Conservation (phyloP, 2,329 filamentous ascomycete species). For the Diaporthe helianthi region DNA sequence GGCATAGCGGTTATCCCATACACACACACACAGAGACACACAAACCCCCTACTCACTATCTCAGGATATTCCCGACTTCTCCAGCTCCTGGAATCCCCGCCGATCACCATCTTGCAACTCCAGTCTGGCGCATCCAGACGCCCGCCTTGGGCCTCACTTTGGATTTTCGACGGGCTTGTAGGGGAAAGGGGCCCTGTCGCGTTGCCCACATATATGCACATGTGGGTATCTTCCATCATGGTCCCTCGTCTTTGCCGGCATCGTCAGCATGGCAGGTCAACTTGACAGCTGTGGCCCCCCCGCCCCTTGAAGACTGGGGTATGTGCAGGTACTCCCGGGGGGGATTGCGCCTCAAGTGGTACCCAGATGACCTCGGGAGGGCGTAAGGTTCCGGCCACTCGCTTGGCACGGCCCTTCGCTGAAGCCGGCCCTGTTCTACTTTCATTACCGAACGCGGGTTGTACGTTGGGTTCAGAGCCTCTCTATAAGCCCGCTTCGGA, state of each 20-base stretch:
- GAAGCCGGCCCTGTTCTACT: not conserved
- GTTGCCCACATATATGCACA: conserved; percentile 2
- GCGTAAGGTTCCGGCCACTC: not conserved
- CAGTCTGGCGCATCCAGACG: not conserved
- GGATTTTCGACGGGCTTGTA: not conserved
- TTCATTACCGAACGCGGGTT: no score
- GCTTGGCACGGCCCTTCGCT: not conserved
- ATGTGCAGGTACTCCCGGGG: not conserved
- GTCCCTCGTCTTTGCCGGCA: not conserved
- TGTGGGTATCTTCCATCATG: not conserved
- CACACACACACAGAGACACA: no score
- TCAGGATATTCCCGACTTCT: conserved; percentile 1
- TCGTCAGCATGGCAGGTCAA: not conserved
- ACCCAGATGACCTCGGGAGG: no score
- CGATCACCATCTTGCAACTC: conserved; percentile 19
- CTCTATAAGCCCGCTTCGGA: not conserved
- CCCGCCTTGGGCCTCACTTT: not conserved
- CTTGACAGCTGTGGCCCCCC: not conserved
- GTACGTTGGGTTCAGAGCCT: no score
- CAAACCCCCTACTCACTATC: not conserved
- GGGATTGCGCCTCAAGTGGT: not conserved
- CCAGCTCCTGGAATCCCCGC: not conserved
- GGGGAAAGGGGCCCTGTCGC: not conserved
- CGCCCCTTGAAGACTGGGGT: no score
- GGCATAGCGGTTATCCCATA: not conserved